Evolutionary conservation across 805 yeast species (phyloP).

Genomic region (Ogataea dorogensis): DNA sequence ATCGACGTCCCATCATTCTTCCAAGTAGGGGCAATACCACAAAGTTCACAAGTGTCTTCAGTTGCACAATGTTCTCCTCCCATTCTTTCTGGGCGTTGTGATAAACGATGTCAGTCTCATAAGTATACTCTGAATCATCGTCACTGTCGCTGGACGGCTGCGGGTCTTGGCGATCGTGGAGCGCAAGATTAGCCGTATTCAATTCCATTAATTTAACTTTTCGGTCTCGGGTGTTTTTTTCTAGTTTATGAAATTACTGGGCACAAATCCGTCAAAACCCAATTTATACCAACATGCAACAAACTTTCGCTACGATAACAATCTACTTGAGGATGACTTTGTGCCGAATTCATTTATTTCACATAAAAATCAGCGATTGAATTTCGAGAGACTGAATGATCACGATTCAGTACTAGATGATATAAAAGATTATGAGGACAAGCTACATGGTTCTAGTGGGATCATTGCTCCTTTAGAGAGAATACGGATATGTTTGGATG

Average conservation of each 20-base stretch:
- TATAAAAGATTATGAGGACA: conserved; percentile 16
- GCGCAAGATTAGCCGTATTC: conserved; percentile 9
- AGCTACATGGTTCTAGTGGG: background rate
- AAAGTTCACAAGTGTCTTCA: conserved; percentile 55
- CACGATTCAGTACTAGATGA: conserved; percentile 9
- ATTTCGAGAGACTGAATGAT: conserved; percentile 22
- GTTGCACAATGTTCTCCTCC: conserved; percentile 65
- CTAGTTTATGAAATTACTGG: conserved; percentile 9
- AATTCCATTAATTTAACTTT: conserved; percentile 4
- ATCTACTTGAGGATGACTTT: conserved; percentile 6
- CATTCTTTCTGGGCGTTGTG: conserved; percentile 63
- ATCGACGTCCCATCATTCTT: conserved; percentile 61
- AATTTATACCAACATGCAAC: conserved; percentile 2
- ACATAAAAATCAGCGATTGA: conserved; percentile 18
- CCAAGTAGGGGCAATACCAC: conserved; percentile 67
- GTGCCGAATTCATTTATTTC: conserved; percentile 21
- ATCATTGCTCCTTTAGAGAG: conserved; percentile 2
- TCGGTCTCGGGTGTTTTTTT: background rate
- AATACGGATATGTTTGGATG: conserved; percentile 3
- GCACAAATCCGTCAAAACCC: conserved; percentile 11
- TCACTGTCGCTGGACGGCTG: conserved; percentile 19
- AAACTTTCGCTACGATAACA: conserved; percentile 12
- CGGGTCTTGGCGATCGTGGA: conserved; percentile 15
- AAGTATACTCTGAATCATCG: conserved; percentile 29
- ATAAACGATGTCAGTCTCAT: conserved; percentile 29